phyloP scores from a whole-genome alignment of 2,329 filamentous ascomycete species.

The Emmonsiellopsis sp. region DNA sequence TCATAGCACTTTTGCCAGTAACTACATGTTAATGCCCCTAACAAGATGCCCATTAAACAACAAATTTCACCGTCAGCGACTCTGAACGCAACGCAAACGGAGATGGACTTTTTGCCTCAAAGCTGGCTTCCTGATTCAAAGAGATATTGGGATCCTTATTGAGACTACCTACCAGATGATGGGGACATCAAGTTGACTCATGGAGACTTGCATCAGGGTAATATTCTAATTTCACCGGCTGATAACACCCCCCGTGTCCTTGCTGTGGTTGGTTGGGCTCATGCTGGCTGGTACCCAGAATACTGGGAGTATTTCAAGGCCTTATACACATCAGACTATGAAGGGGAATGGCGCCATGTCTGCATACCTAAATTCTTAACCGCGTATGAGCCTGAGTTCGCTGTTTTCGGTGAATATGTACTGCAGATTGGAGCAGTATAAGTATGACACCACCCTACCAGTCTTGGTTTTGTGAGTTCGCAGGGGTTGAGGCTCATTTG shows the following conservation, averaged over 20 bases:
- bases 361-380: slow-evolving; percentile 15
- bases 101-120: slow-evolving; percentile 20
- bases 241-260: slow-evolving; percentile 14
- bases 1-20: no score
- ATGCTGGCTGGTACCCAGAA: slow-evolving; percentile 26
- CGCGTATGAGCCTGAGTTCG: slow-evolving; percentile 3
- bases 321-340: slow-evolving; percentile 16
- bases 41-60: slow-evolving; percentile 2
- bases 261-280: slow-evolving; percentile 24
- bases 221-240: slow-evolving; percentile 23
- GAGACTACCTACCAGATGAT: slow-evolving; percentile 19
- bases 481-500: no score
- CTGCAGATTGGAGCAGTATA: slow-evolving; percentile 9
- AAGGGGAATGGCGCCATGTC: slow-evolving; percentile 13
- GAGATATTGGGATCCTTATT: slow-evolving; percentile 14
- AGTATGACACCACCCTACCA: not conserved
- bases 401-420: slow-evolving; percentile 7
- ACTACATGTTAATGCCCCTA: no score
- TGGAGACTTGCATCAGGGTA: slow-evolving; percentile 23
- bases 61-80: slow-evolving; percentile 3
- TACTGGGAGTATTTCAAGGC: slow-evolving; percentile 28
- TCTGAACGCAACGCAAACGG: slow-evolving; percentile 4
- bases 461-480: not conserved
- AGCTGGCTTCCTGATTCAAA: slow-evolving; percentile 8
- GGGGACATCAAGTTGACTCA: slow-evolving; percentile 25